Evolutionary conservation across 805 yeast species (phyloP), one percentile per base, ranked within the genome.

Genomic region (Candida ficus): DNA sequence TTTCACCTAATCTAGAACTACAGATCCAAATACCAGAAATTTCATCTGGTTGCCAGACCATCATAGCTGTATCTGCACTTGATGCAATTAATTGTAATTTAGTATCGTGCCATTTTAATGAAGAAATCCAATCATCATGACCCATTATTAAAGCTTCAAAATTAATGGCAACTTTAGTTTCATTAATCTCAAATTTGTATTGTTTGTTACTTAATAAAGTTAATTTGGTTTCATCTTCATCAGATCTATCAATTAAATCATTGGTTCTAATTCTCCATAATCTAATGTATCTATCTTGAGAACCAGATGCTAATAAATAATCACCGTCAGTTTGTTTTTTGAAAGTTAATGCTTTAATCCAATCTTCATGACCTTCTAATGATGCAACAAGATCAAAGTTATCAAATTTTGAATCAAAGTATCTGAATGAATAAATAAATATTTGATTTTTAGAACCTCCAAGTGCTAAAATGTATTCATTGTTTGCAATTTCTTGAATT

Each of bases 131-230:
- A 60, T 93, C 99, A 58, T 93, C 99, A 62, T 93, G 99, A 7
- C 99, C 99, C 83, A 93, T 82, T 20, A 93, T 78, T 44, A 93
- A 74, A 0, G 99, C 96, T 55, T 95, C 99, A 56, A 90, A 88
- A 48, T 77, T 78, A 38, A 89, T 71, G 5, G 83, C 76, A 43
- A 75, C 76, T 37, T 65, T 59, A 3, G 70, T 52, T 12, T 51
- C 52, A 3, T 49, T 55, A 29, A 73, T 54, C 11, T 55, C 50
- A 47, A 88, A 78, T 45, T 76, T 73, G 59, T 84, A 80, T 60
- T 80, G 84, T 51, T 83, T 88, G 62, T 85, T 87, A 14, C 83
- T 76, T 43, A 85, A 64, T 29, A 80, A 64, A 9, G 69, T 68
- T 48, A 79, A 67, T 52, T 73, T 76, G 13, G 53, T 54, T 29